Evolutionary conservation across 495 filamentous ascomycete genomes (phyloP), one percentile per base, ranked within the genome.

Genomic region (Annulohypoxylon maeteangense): DNA sequence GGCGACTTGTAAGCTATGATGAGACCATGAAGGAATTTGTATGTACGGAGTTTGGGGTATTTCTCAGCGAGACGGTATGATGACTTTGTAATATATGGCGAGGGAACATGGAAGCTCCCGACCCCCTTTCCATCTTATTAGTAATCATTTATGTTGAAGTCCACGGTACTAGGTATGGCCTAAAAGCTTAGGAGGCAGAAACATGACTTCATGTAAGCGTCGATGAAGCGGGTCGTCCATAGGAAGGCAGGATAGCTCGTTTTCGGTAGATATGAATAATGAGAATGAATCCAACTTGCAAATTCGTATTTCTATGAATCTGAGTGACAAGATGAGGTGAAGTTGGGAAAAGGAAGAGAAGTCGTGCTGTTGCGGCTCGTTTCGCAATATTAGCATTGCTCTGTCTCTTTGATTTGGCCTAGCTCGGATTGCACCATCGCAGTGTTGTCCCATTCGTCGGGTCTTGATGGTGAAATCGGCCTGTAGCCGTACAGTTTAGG

Each of bases 361-460:
- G 62, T 74, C 25, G 34, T 55, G 20, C 58, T 62, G 31, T 74
- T 76, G 74, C 69, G 74, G 70, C 70, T 78, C 65, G 68, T 72
- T 64, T 74, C 47, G 44, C 54, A 62, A 65, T 63, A 73, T 71
- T 71, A 69, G 59, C 67, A 68, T 48, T 72, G 57, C 31, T 47
- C 44, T 61, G 14, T 45, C 59, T 59, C 23, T 67, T 71, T 55
- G 45, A 32, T 69, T 70, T 61, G 70, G 74, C 31, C 63, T 78
- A 76, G 75, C 73, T 68, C 65, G 38, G 66, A 78, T 78, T 76
- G 75, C 75, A 65, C 74, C 68, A 78, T 78, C 51, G 53, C 36
- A 34, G 42, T 71, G 27, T 60, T 67, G 44, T 71, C 57, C 67
- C 66, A 74, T 74, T 74, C 56, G 71, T 53, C 67, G 12, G 36